Base-by-base conservation (phyloP, 805 yeast species). In the Nakazawaea molendinolei region DNA sequence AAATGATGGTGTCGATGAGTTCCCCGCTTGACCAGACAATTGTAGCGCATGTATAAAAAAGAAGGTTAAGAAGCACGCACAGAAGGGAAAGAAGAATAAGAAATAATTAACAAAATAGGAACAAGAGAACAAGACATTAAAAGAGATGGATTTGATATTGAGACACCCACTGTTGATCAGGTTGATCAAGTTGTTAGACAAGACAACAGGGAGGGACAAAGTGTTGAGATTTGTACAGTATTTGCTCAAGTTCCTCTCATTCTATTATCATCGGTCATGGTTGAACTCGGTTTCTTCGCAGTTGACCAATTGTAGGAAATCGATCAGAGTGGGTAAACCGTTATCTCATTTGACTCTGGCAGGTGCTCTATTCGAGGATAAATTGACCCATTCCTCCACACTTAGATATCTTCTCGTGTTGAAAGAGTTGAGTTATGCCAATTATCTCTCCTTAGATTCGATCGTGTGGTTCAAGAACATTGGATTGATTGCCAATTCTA, bases 311-410 rank as follows among this genome's bases (percentile, higher is more conserved):
- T 69, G 85, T 44, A 77, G 97, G 56, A 90, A 90, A 63, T 79
- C 87, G 16, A 61, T 89, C 65, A 74, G 97, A 51, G 76, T 81
- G 51, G 73, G 86, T 44, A 89, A 87, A 60, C 95, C 95, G 1
- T 61, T 89, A 50, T 69, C 68, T 49, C 86, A 81, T 53, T 52
- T 84, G 37, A 76, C 77, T 48, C 70, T 74, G n/a, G 84, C 89
- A 4, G 67, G 82, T 3, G 68, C 71, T 44, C 71, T 84, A 10
- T 71, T 65, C 48, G 84, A 77, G 52, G 78, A 85, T 58, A 80
- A 83, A 63, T 69, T 86, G 30, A 55, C 71, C 35, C 90, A 82
- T 55, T 71, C 72, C 8, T 59, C 75, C 18, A 45, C 65, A 18
- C 57, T 71, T 47, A 74, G 78, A 53, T 52, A 63, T 42, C 63